Percentiles rank a stretch among this genome's conserved stretches.
phyloP scores from a whole-genome alignment of 192 early-diverging fungal genomes.

The Podila clonocystis region DNA sequence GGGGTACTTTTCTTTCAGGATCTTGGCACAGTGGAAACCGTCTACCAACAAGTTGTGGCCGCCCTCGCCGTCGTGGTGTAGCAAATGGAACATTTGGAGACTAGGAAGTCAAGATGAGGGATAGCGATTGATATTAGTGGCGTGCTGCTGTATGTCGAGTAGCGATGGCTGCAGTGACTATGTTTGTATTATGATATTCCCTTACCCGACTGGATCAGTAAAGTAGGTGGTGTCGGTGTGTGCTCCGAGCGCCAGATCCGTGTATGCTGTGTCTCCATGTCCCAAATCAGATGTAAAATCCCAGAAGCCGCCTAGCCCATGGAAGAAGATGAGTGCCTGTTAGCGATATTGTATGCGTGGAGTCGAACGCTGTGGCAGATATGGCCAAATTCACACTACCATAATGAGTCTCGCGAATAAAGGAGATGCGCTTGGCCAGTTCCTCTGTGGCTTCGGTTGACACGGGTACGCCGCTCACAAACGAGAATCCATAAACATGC shows the following conservation, averaged over 20 bases:
- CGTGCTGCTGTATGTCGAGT: too few species aligned
- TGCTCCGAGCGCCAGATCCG: conserved; percentile 72
- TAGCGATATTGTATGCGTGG: too few species aligned
- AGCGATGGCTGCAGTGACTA: too few species aligned
- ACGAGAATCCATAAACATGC: conserved; percentile 77
- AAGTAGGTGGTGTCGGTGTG: conserved; percentile 92
- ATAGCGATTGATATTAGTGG: not conserved
- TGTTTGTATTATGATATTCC: not conserved
- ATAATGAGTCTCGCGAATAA: conserved; percentile 85
- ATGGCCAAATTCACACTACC: conserved; percentile 27
- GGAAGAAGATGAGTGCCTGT: too few species aligned
- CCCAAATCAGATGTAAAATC: conserved; percentile 78
- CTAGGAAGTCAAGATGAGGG: conserved; percentile 21
- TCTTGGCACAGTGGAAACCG: conserved; percentile 76
- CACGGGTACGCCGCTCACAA: conserved; percentile 76
- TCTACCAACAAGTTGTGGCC: conserved; percentile 84
- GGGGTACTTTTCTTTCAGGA: conserved; percentile 65
- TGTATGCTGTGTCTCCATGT: conserved; percentile 89
- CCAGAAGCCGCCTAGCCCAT: conserved; percentile 68
- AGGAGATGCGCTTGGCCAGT: conserved; percentile 71
- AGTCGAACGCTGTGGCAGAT: not conserved
- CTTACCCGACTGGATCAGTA: conserved; percentile 81
- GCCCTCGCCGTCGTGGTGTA: conserved; percentile 74
- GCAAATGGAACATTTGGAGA: conserved; percentile 83
- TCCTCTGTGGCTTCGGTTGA: conserved; percentile 70